Base-by-base conservation (phyloP, 2,329 filamentous ascomycete genomes). In the Monilinia laxa region DNA sequence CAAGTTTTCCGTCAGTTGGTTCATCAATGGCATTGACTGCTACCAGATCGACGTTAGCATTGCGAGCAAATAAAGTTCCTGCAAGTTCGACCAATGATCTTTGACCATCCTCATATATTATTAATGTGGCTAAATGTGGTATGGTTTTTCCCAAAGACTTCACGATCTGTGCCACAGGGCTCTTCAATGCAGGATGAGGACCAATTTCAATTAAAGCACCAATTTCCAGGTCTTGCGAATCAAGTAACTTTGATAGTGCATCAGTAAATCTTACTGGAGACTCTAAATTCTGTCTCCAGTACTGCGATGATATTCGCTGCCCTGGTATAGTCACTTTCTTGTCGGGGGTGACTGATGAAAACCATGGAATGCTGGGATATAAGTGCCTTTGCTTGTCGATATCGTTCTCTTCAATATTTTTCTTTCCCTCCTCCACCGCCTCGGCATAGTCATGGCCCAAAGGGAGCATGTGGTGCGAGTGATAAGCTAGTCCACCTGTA, bases 71-170 rank as follows among this genome's bases (percentile, higher is more conserved):
- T 4, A 71, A 40, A 9, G 51, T 58, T 18, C 69, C 68, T 40
- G 64, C 40, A 12, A 45, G 14, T 45, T 45, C 40, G 11, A 45
- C 12, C 40, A 68, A 28, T 10, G 40, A 55, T 28, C 28, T 51
- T 4, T 58, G 40, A 5, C 25, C 38, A 40, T 67, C 47, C 25
- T 67, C 51, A 7, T 40, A 47, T 25, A 68, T 35, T 18, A 47
- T 54, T 7, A 71, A 38, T 11, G 68, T 64, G 62, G 55, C 11
- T 10, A 23, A 10, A 45, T 71, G 68, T 3, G 40, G 40, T 4
- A 81, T 73, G 65, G 79, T 79, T 40, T 77, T 76, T 0, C 78
- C 78, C 78, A 11, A 51, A 23, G 14, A 20, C 40, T 12, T 40
- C 23, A 7, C 23, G 23, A 64, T 68, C 28, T 71, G 69, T 28